Conservation (phyloP, 768 basidiomycete species). For the Leccinum subgranulosum region DNA sequence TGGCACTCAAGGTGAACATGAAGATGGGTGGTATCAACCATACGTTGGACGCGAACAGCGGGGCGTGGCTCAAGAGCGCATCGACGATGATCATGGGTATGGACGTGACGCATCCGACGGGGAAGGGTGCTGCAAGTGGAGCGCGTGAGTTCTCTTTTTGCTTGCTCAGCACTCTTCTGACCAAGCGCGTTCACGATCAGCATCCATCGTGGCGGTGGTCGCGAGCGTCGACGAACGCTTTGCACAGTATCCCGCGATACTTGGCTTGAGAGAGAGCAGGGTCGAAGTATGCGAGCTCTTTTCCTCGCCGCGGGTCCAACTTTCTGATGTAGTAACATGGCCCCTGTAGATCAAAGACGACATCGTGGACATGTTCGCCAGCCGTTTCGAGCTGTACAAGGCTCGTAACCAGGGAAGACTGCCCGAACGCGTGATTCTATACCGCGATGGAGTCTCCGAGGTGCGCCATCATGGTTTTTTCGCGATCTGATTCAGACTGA, state of each 20-base stretch:
- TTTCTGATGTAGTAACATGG: background rate
- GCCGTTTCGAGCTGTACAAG: conserved; percentile 40
- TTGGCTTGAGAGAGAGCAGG: conserved; percentile 50
- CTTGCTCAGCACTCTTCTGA: background rate
- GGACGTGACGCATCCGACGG: conserved; percentile 70
- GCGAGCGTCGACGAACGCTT: conserved; percentile 45
- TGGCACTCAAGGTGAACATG: conserved; percentile 55
- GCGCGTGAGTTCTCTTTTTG: conserved; percentile 29
- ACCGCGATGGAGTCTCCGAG: conserved; percentile 78
- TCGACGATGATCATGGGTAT: conserved; percentile 56
- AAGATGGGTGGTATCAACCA: conserved; percentile 57
- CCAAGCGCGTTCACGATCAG: conserved; percentile 5
- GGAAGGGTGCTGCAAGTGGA: conserved; percentile 54
- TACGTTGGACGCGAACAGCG: conserved; percentile 36
- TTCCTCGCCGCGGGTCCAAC: background rate
- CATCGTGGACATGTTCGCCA: conserved; percentile 46
- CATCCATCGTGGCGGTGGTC: conserved; percentile 54
- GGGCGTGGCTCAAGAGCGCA: conserved; percentile 37
- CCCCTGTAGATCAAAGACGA: conserved; percentile 23
- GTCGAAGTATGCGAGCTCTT: conserved; percentile 52
- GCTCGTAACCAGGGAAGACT: conserved; percentile 31
- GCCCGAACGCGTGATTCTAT: conserved; percentile 46
- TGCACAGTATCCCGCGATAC: conserved; percentile 47
- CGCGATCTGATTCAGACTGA: background rate
- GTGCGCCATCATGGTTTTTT: conserved; percentile 32